Evolutionary conservation across 2,329 filamentous ascomycete species (phyloP).

Genomic region (Chalaropsis ovoidea): DNA sequence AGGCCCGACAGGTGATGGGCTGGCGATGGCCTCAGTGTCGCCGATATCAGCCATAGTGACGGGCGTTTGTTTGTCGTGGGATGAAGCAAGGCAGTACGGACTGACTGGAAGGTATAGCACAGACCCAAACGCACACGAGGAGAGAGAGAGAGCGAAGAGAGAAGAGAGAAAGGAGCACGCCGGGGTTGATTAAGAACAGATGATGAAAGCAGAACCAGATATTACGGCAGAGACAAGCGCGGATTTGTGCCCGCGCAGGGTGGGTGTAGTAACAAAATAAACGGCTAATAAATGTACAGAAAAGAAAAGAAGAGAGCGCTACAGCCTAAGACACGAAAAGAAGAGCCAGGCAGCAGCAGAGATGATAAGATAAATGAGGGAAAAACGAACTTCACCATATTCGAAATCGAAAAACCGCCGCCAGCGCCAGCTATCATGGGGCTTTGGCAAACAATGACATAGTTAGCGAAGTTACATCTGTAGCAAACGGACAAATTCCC

Average conservation of each 20-base stretch:
- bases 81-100: background rate
- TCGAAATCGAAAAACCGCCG: background rate
- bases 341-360: background rate
- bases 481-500: background rate
- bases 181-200: background rate
- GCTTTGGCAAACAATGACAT: constrained; percentile 14
- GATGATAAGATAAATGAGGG: background rate
- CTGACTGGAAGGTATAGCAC: background rate
- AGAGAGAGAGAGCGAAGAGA: no score
- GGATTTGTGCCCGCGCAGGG: background rate
- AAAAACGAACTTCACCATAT: constrained; percentile 1
- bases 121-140: background rate
- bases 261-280: background rate
- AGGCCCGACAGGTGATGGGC: background rate
- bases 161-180: background rate
- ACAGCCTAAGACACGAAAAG: background rate
- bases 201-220: background rate
- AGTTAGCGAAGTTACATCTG: background rate
- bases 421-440: constrained; percentile 1
- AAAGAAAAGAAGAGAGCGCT: background rate
- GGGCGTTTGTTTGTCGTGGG: background rate
- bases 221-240: background rate
- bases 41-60: constrained; percentile 7
- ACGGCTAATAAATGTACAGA: background rate
- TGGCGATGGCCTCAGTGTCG: background rate